Evolutionary conservation across 192 early-diverging fungal species (phyloP), one percentile per base, ranked within the genome.

Genomic region (Coemansia sp.): DNA sequence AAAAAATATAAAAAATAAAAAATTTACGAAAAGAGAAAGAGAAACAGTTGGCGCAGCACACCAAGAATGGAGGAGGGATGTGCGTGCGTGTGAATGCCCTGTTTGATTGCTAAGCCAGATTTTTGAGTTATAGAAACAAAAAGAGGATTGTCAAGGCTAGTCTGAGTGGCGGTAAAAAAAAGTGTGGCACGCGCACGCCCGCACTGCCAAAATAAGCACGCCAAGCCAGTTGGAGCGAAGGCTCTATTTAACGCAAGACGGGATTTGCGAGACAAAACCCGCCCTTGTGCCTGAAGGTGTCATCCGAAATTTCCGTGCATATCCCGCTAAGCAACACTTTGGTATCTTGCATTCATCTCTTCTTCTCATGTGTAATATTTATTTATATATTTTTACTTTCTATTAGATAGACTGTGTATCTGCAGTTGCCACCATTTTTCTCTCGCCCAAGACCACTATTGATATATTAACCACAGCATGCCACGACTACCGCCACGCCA

Each of bases 1-100:
- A 4, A 14, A 64, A 59, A 69, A n/a, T 61, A 60, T 10, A 14
- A 14, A 64, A 60, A 47, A 14, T 10, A 61, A 59, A 69, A n/a
- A 64, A 60, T 10, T 38, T 38, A 44, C 35, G 33, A 62, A 26
- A 17, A 38, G 49, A 44, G 26, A 21, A 44, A 69, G 42, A 35
- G 33, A 44, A 44, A 33, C 30, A 66, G 11, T 17, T 14, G 50
- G 19, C 46, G 57, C 16, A 50, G 49, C 21, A 59, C 44, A 38
- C 14, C 17, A 42, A 42, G 42, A 65, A 65, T 35, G 44, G 17
- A 42, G 26, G 42, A 63, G 23, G 39, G 62, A 19, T 26, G 26
- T 26, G 39, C 3, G 40, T 42, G 40, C 40, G 40, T 42, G 40
- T 3, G 40, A 11, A 49, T 49, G 47, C 47, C 14, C 44, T n/a